Evolutionary conservation across 2,329 filamentous ascomycete species (phyloP).

Genomic region (Blastomyces silverae): DNA sequence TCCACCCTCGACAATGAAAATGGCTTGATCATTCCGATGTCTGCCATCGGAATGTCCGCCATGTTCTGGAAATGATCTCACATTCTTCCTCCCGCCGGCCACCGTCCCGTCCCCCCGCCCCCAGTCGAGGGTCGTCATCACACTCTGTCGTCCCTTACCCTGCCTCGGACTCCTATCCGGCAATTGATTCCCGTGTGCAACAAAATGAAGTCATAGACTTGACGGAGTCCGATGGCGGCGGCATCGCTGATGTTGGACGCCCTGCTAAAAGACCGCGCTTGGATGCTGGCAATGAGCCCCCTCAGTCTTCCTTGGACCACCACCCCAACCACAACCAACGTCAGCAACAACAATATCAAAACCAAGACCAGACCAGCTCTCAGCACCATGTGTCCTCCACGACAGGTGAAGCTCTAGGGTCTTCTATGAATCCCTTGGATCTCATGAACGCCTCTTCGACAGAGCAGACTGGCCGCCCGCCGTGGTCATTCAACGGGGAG

Average conservation of each 20-base stretch:
- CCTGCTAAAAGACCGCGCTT: constrained; percentile 34
- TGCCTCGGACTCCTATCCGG: constrained; percentile 8
- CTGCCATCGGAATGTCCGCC: constrained; percentile 27
- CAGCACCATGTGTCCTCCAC: constrained; percentile 18
- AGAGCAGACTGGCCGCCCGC: constrained; percentile 34
- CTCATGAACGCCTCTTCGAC: constrained; percentile 27
- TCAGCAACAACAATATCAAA: neutral
- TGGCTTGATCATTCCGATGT: constrained; percentile 21
- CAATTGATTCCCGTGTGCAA: constrained; percentile 28
- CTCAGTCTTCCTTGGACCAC: constrained; percentile 13
- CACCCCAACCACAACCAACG: neutral
- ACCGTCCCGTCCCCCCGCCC: neutral
- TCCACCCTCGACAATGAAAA: neutral
- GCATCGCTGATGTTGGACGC: constrained; percentile 33
- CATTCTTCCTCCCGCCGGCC: constrained; percentile 30
- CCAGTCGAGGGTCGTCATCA: neutral
- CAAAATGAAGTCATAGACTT: constrained; percentile 35
- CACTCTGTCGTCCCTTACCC: neutral
- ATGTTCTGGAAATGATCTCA: constrained; percentile 40
- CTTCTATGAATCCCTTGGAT: constrained; percentile 20
- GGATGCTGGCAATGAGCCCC: constrained; percentile 28
- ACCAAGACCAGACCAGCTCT: neutral
- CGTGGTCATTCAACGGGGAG: constrained; percentile 37
- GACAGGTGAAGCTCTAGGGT: neutral
- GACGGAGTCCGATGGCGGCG: constrained; percentile 26